Percentiles rank a stretch among this genome's conserved stretches.
Evolutionary conservation across 371 early-diverging fungal genomes (phyloP).

Genomic region (Mucor lusitanicus): DNA sequence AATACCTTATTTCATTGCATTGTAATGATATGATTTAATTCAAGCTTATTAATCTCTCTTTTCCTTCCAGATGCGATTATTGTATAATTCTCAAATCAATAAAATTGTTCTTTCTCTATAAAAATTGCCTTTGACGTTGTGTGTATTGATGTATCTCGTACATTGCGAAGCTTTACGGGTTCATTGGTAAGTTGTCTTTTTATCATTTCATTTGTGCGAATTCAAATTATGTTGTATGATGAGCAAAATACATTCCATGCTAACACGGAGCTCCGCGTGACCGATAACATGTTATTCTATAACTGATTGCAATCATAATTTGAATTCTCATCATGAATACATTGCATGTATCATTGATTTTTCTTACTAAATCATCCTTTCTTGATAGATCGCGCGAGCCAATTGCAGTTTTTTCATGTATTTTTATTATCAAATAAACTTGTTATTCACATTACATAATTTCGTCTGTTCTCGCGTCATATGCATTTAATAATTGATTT

Average conservation of each 20-base stretch:
- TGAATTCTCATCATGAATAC: not conserved
- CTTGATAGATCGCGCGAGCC: not conserved
- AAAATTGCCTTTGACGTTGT: not conserved
- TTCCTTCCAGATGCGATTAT: not conserved
- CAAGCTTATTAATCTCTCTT: slow-evolving; percentile 6
- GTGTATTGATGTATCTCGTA: not conserved
- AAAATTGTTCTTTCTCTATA: not conserved
- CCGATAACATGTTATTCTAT: slow-evolving; percentile 29
- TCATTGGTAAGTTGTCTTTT: not conserved
- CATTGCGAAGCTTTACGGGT: not conserved
- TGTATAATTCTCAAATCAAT: slow-evolving; percentile 3
- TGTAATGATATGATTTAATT: not conserved
- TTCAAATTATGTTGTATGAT: slow-evolving; percentile 21
- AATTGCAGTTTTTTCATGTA: not conserved
- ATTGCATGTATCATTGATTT: not conserved
- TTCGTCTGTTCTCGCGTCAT: not conserved
- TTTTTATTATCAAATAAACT: not conserved
- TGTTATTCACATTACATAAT: not conserved
- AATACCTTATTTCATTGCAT: not conserved
- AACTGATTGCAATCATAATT: slow-evolving; percentile 9
- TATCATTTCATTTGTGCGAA: not conserved
- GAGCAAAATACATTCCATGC: slow-evolving; percentile 39
- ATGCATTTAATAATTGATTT: not conserved
- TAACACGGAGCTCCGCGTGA: slow-evolving; percentile 38
- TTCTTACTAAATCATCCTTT: not conserved